phyloP scores from a whole-genome alignment of 805 yeast species.

The Zygotorulaspora florentina region DNA sequence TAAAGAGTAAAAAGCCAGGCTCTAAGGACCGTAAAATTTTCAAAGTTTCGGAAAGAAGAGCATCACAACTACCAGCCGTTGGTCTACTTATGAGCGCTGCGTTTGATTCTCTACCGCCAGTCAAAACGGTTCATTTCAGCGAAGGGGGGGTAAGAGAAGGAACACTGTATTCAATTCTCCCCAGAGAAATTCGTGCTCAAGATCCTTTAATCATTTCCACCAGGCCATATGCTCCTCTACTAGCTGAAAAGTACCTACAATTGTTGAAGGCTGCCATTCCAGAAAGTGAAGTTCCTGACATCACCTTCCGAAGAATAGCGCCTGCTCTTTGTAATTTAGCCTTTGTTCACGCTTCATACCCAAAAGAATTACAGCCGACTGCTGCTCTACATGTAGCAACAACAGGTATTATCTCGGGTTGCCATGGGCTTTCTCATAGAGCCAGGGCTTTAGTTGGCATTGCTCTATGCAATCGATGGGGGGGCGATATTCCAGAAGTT shows the following conservation, averaged over 20 bases:
- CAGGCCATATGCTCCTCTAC: slow-evolving; percentile 64
- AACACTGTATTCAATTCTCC: slow-evolving; percentile 57
- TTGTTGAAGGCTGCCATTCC: slow-evolving; percentile 58
- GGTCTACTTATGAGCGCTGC: slow-evolving; percentile 60
- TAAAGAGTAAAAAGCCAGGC: slow-evolving; percentile 47
- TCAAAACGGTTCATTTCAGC: slow-evolving; percentile 61
- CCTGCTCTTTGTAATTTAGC: slow-evolving; percentile 72
- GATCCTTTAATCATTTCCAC: slow-evolving; percentile 71
- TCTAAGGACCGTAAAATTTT: slow-evolving; percentile 45
- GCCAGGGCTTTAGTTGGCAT: slow-evolving; percentile 68
- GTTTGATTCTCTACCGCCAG: slow-evolving; percentile 54
- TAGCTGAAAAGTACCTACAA: slow-evolving; percentile 53
- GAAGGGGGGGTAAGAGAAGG: slow-evolving; percentile 83
- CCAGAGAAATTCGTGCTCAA: slow-evolving; percentile 52
- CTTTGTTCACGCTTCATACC: slow-evolving; percentile 72
- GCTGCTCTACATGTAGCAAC: slow-evolving; percentile 71
- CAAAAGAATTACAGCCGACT: slow-evolving; percentile 70
- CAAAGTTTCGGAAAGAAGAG: slow-evolving; percentile 62
- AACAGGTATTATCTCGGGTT: slow-evolving; percentile 69
- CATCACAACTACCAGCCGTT: slow-evolving; percentile 65
- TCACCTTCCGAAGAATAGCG: slow-evolving; percentile 54
- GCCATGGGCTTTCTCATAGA: slow-evolving; percentile 70
- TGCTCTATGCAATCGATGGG: slow-evolving; percentile 78
- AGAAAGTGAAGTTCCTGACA: slow-evolving; percentile 48
- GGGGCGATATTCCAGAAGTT: slow-evolving; percentile 63